Evolutionary conservation across 148 eudicot species (phyloP), one percentile per base, ranked within the genome.

Genomic region (Dysphania ambrosioides): DNA sequence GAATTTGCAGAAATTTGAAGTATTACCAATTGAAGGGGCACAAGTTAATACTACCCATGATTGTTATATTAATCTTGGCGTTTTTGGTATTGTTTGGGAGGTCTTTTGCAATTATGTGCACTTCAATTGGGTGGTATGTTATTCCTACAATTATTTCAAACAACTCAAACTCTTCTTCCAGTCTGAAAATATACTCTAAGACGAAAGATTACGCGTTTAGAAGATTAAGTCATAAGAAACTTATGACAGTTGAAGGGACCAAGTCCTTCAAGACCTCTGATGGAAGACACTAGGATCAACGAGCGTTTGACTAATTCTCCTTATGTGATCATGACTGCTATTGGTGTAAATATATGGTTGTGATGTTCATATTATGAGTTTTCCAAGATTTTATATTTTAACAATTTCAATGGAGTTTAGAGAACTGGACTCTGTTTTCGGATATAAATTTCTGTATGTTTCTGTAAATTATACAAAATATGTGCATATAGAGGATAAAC

Each of bases 61-160:
- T 71, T 6, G 8, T 83, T 5, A 67, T 80, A 12, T 29, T 77
- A n/a, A 80, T 80, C 2, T 68, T 83, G 51, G n/a, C 71, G 23
- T 49, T 74, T 8, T 66, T 83, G 74, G 76, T 81, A 67, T 63
- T 75, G 23, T 80, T 80, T 56, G 76, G 80, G 7, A 83, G 71
- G 34, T 74, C 86, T 2, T 75, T 74, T 26, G 79, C 83, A 24
- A 80, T 83, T 11, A 83, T 83, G 83, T 80, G 81, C 30, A 83
- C 83, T 2, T 83, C 86, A 18, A 77, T 83, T 18, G 83, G 81
- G n/a, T 83, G 86, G 86, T 83, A 83, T 53, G 58, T 77, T 29
- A 66, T 83, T 36, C 83, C 86, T 21, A 40, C 71, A 19, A 75
- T 80, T 27, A 75, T 80, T 27, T 27, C 64, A 13, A 74, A 77